Evolutionary conservation across 164 flowering plant species (phyloP).

Genomic region (Echeveria elegans): DNA sequence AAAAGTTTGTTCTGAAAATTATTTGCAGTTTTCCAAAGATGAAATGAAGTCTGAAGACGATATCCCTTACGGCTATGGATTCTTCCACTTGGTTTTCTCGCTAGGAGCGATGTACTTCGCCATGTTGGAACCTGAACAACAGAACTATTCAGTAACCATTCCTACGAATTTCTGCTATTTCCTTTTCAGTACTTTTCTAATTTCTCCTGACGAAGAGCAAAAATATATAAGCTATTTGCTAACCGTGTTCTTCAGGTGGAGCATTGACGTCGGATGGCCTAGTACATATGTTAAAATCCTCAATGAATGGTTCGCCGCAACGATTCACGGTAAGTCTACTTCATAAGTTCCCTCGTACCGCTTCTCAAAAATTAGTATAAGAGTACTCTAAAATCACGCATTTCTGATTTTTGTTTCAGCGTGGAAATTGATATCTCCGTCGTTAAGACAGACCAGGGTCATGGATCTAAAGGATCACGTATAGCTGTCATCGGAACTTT

Average conservation of each 20-base stretch:
- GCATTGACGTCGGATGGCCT: slow-evolving; percentile 92
- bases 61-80: slow-evolving; percentile 72
- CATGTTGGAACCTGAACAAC: slow-evolving; percentile 75
- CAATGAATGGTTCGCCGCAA: slow-evolving; percentile 90
- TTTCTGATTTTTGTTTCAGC: slow-evolving; percentile 30
- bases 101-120: slow-evolving; percentile 94
- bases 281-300: slow-evolving; percentile 94
- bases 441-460: slow-evolving; percentile 31
- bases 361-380: background rate
- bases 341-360: background rate
- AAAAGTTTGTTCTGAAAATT: background rate
- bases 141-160: slow-evolving; percentile 48
- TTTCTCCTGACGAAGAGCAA: background rate
- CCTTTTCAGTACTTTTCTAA: too few species aligned
- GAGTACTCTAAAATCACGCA: background rate
- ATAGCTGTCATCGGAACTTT: background rate
- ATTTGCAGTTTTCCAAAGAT: slow-evolving; percentile 53
- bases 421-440: slow-evolving; percentile 66
- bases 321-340: slow-evolving; percentile 54
- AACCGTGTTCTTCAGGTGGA: slow-evolving; percentile 52
- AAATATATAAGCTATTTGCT: background rate
- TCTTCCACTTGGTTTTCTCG: slow-evolving; percentile 75
- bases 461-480: slow-evolving; percentile 31
- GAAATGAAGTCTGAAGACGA: slow-evolving; percentile 50
- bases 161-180: background rate